Evolutionary conservation across 1,139 yeast species (phyloP), one percentile per base, ranked within the genome.

Genomic region (Kluyveromyces sp.): DNA sequence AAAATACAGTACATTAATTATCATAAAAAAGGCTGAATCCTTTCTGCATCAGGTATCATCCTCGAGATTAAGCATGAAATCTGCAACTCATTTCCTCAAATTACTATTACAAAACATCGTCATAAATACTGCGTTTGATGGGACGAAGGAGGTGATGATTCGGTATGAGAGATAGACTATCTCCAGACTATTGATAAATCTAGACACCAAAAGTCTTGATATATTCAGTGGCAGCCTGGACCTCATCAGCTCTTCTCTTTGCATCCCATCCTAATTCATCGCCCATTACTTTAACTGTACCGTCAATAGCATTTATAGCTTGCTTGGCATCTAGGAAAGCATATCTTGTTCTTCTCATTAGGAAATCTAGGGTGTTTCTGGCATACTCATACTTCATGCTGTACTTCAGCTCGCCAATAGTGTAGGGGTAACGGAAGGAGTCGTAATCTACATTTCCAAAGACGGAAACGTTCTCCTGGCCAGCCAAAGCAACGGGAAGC

Each of bases 261-360:
- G 70, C 67, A 55, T 75, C 76, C 97, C 97, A 89, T 39, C 75
- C 68, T 49, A 84, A 73, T 63, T 85, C 94, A 44, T 76, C 69
- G 54, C 80, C 86, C 94, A 89, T 84, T 50, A 87, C 74, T 55
- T 83, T 85, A 45, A 86, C 88, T 38, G 89, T 95, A 49, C 83
- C 83, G 49, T 88, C 95, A 44, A 89, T 80, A 11, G 94, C 86
- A 47, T 69, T 73, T 52, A 80, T 69, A 25, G 97, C 95, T 54
- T 85, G 92, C 64, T 80, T 79, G 39, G 94, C 87, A 67, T 89
- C 89, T 62, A 89, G 73, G 71, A 88, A 89, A 2, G 96, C 96
- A 63, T 87, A 78, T 67, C 97, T 80, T 45, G 94, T 83, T 73
- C 97, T 83, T 71, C 97, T 83, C 46, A 95, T 88, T 52, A 89